These are phyloP conservation scores for Pythium brassicae DNA, from an alignment of 352 stramenopile species.

Conservation along the genomic window DNA sequence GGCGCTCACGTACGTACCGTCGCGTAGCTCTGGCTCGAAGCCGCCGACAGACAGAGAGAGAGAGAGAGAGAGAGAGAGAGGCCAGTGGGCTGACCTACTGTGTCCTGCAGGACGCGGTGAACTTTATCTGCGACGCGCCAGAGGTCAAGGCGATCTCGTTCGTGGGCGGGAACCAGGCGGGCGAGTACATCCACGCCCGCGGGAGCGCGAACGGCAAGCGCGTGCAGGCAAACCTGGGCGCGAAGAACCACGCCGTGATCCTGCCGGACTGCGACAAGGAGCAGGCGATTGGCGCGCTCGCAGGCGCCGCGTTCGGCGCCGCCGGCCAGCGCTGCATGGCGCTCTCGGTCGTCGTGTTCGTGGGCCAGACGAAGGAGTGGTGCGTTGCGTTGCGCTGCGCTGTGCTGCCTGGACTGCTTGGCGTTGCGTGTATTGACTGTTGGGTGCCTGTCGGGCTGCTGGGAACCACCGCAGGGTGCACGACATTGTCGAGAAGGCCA, in stretches of 20 bases:
- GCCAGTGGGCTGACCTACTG: not conserved
- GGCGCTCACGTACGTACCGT: slow-evolving; percentile 48
- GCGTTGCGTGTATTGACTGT: too few species aligned
- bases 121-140: slow-evolving; percentile 93
- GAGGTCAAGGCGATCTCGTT: slow-evolving; percentile 97
- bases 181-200: slow-evolving; percentile 93
- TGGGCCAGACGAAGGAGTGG: slow-evolving; percentile 92
- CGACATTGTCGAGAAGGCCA: slow-evolving; percentile 89
- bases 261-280: slow-evolving; percentile 93
- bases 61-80: not conserved
- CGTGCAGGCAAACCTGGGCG: slow-evolving; percentile 95
- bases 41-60: too few species aligned
- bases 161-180: slow-evolving; percentile 91
- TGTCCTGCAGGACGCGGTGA: slow-evolving; percentile 79
- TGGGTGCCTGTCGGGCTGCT: too few species aligned
- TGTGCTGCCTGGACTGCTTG: not conserved
- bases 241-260: slow-evolving; percentile 98
- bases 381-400: not conserved
- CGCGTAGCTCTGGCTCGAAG: not conserved
- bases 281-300: slow-evolving; percentile 79
- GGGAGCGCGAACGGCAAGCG: slow-evolving; percentile 90
- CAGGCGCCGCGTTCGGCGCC: slow-evolving; percentile 94
- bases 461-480: slow-evolving; percentile 38
- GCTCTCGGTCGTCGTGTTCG: slow-evolving; percentile 93
- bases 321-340: slow-evolving; percentile 98